phyloP scores from a whole-genome alignment of 805 yeast species.

The Spathaspora passalidarum region DNA sequence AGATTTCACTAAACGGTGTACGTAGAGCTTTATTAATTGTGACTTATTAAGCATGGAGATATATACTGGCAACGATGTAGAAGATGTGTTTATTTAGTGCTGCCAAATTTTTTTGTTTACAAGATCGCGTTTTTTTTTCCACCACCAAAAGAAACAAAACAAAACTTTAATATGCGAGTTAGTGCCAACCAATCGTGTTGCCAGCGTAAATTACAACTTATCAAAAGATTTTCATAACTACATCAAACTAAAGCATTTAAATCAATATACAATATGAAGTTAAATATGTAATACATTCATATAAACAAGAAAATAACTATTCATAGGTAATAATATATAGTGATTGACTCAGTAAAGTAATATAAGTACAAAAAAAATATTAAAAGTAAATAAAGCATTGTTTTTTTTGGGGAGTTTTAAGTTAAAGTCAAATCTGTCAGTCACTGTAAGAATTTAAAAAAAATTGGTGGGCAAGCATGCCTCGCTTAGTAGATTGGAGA shows the following conservation, averaged over 20 bases:
- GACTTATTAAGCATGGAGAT: conserved; percentile 24
- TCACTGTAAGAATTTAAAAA: too few relatives aligned
- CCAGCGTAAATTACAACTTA: background rate
- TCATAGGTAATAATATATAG: background rate
- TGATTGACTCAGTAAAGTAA: background rate
- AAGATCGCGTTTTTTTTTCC: background rate
- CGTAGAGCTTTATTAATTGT: conserved; percentile 32
- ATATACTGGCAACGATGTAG: too few relatives aligned
- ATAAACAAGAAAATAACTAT: background rate
- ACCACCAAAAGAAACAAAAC: background rate
- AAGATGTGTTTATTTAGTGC: too few relatives aligned
- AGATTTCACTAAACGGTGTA: conserved; percentile 32
- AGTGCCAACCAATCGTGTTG: background rate
- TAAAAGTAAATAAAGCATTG: too few relatives aligned
- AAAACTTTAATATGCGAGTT: background rate
- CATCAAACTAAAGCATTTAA: background rate
- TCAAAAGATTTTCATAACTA: too few relatives aligned
- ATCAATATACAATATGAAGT: too few relatives aligned
- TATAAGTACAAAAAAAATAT: background rate
- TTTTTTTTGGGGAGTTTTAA: too few relatives aligned
- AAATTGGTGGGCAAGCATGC: background rate
- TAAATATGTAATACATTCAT: background rate
- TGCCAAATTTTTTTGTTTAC: background rate
- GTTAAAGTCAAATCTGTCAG: too few relatives aligned
- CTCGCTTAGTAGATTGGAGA: background rate